Percentiles rank a stretch among this genome's conserved stretches.
These are phyloP conservation scores for Tillandsia fasciculata DNA, from an alignment of 176 grass and related monocot species.

Conservation along the genomic window DNA sequence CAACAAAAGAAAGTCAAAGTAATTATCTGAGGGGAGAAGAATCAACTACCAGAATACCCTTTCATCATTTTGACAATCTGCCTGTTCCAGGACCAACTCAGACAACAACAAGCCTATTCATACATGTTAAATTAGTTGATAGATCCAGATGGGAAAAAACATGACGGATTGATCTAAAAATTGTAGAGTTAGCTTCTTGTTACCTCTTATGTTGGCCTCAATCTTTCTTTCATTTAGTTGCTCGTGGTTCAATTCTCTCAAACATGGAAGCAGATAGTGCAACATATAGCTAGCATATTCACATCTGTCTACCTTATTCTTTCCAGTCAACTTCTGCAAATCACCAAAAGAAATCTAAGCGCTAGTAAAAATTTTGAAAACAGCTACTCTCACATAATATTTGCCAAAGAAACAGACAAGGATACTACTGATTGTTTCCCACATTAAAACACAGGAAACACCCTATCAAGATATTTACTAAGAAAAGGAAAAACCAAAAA, in stretches of 20 bases:
- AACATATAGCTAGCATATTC: slow-evolving; percentile 40
- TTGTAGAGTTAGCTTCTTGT: slow-evolving; percentile 6
- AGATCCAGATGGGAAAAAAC: slow-evolving; percentile 14
- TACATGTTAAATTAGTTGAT: neutral
- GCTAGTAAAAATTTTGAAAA: neutral
- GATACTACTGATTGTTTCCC: neutral
- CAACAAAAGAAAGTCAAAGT: neutral
- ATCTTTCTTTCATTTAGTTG: slow-evolving; percentile 46
- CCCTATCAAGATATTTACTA: neutral
- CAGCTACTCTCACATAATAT: neutral
- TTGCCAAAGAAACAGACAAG: neutral
- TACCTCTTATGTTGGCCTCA: slow-evolving; percentile 48
- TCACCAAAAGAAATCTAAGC: neutral
- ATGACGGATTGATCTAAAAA: slow-evolving; percentile 2
- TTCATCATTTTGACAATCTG: slow-evolving; percentile 37
- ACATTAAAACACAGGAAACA: neutral
- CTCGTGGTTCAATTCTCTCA: slow-evolving; percentile 36
- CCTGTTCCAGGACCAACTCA: slow-evolving; percentile 29
- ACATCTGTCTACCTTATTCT: neutral
- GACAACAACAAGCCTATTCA: slow-evolving; percentile 30
- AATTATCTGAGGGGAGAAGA: neutral
- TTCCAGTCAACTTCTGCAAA: neutral
- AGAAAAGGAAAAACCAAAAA: neutral
- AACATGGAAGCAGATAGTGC: slow-evolving; percentile 45
- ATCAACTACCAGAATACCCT: slow-evolving; percentile 45